A percentile compares a stretch with the other conserved stretches of the same genome.
Evolutionary conservation across 2,329 filamentous ascomycete genomes (phyloP).

Genomic region (Amauroascus verrucosus): DNA sequence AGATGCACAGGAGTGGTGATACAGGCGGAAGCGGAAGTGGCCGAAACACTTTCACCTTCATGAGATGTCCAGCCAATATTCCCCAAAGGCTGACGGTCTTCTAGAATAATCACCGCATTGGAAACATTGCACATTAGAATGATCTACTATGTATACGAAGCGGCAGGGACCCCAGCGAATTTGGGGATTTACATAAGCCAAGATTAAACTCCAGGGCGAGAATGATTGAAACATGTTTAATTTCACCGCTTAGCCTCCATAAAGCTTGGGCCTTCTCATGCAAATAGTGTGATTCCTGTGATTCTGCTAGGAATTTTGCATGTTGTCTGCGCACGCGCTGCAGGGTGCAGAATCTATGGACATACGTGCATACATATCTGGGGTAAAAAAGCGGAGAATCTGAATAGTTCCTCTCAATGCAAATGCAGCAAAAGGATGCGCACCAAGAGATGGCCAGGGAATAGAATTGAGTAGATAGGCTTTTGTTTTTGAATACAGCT

Average conservation of each 20-base stretch:
- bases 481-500: background rate
- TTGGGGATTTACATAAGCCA: background rate
- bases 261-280: background rate
- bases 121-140: background rate
- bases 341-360: background rate
- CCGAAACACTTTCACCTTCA: background rate
- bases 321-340: background rate
- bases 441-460: background rate
- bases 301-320: background rate
- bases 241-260: background rate
- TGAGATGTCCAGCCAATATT: background rate
- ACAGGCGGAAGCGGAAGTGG: background rate
- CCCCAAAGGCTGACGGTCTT: background rate
- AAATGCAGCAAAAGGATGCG: background rate
- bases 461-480: too few relatives aligned
- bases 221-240: slow-evolving; percentile 7
- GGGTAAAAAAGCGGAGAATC: background rate
- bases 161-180: background rate
- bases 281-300: background rate
- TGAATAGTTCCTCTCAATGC: background rate
- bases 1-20: background rate
- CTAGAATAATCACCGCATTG: background rate
- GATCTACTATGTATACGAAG: background rate
- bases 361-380: background rate
- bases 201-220: background rate